Evolutionary conservation across 305 asterid genomes (phyloP), one percentile per base, ranked within the genome.

Genomic region (Plantago rigida): DNA sequence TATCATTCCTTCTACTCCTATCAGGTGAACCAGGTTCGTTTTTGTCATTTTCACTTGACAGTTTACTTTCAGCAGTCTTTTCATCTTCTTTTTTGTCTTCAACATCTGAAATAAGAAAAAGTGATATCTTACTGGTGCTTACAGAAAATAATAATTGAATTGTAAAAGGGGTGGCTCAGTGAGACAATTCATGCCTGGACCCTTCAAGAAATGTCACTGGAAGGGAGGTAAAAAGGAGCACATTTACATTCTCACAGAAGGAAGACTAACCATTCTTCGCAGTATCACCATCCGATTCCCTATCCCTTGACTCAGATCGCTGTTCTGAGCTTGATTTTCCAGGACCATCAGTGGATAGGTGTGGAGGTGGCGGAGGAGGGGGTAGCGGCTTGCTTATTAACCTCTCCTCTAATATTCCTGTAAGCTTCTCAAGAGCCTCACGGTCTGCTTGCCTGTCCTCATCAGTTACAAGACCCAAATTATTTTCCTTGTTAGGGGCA

Each of bases 331-430:
- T 74, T 59, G 93, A 72, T 75, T 72, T 78, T 41, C 70, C 78
- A 62, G 83, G 64, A 65, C 77, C 88, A 68, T 81, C 94, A 55
- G 72, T 66, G 68, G 73, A 51, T 65, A 62, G 54, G 54, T 51
- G 82, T 24, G 83, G 82, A 19, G 78, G 81, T 47, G 81, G 73
- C 56, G 95, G 96, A 42, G 95, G 97, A 57, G 97, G 97, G 15
- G 97, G 99, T 56, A 85, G 80, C 50, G 97, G 99, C 60, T 72
- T 85, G 77, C 65, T 87, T 82, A 73, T 93, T 78, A 87, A 60
- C 71, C 99, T 83, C 83, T 93, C 99, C 71, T 87, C 97, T 68
- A 87, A 52, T 90, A 93, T 82, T 62, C 66, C 79, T 12, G 71
- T 78, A 63, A 93, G 79, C 76, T 89, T 85, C 67, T 79, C 95